A percentile compares a stretch with the other conserved stretches of the same genome.
phyloP scores from a whole-genome alignment of 345 rosid species.

The Kandelia obovata region DNA sequence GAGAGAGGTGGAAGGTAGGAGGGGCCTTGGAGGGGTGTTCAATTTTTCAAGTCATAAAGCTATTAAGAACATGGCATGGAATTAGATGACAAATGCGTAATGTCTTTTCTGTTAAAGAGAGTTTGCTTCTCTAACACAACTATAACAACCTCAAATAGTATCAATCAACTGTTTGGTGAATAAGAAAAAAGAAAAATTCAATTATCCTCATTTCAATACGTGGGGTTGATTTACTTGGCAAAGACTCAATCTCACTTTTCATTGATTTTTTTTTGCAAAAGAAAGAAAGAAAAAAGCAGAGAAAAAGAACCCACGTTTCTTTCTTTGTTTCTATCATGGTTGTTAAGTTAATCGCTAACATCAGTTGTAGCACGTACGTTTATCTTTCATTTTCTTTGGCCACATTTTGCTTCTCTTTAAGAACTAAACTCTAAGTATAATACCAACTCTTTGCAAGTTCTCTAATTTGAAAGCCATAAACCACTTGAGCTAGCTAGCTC shows the following conservation, averaged over 20 bases:
- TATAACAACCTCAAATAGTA: constrained; percentile 32
- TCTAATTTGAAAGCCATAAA: too few relatives aligned
- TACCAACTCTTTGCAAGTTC: too few relatives aligned
- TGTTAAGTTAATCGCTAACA: constrained; percentile 22
- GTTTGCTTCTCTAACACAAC: constrained; percentile 46
- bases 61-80: not conserved
- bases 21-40: not conserved
- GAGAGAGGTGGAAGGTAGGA: not conserved
- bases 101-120: constrained; percentile 7
- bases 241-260: too few relatives aligned
- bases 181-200: not conserved
- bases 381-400: constrained; percentile 29
- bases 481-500: too few relatives aligned
- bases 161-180: constrained; percentile 24
- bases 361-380: constrained; percentile 9
- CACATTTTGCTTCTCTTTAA: not conserved
- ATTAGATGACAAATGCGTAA: constrained; percentile 2
- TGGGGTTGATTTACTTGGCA: too few relatives aligned
- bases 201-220: not conserved
- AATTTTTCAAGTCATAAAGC: constrained; percentile 20
- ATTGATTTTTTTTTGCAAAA: too few relatives aligned
- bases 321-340: constrained; percentile 13
- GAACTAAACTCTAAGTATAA: too few relatives aligned
- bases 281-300: too few relatives aligned
- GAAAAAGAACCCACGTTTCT: too few relatives aligned